These are phyloP conservation scores for Eurotiales sp. DNA, from an alignment of 2,329 filamentous ascomycete genomes.

Conservation along the genomic window DNA sequence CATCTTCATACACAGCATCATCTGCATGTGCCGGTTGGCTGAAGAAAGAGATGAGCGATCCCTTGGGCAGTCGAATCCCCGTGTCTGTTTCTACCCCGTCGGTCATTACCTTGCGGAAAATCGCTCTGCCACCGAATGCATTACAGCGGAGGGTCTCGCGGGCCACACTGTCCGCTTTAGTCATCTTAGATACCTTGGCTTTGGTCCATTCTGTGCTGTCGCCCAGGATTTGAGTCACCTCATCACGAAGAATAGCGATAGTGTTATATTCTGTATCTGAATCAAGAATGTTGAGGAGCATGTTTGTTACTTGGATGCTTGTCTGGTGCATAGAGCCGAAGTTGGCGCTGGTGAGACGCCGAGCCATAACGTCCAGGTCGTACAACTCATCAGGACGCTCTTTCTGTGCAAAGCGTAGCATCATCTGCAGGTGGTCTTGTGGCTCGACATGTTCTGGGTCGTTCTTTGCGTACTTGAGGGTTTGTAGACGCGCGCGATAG, in stretches of 20 bases:
- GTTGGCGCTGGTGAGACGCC: constrained; percentile 21
- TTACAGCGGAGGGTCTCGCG: constrained; percentile 44
- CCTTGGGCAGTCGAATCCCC: constrained; percentile 16
- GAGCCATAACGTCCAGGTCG: constrained; percentile 18
- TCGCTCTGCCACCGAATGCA: constrained; percentile 23
- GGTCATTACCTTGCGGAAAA: constrained; percentile 26
- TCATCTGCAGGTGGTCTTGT: constrained; percentile 42
- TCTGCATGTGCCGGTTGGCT: constrained; percentile 25
- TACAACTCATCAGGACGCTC: constrained; percentile 38
- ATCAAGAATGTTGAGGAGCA: constrained; percentile 36
- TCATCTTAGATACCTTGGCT: constrained; percentile 34
- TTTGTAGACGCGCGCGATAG: background rate
- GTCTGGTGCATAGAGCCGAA: constrained; percentile 35
- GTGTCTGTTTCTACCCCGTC: constrained; percentile 13
- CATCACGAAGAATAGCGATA: constrained; percentile 35
- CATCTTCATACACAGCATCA: constrained; percentile 29
- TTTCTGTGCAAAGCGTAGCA: constrained; percentile 38
- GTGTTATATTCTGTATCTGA: constrained; percentile 38
- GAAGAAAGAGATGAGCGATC: constrained; percentile 19
- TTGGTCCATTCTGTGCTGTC: constrained; percentile 40
- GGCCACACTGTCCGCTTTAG: constrained; percentile 37
- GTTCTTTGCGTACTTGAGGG: constrained; percentile 10
- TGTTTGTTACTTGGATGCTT: constrained; percentile 38
- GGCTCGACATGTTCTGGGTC: constrained; percentile 26
- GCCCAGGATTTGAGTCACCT: constrained; percentile 23